phyloP scores from a whole-genome alignment of 129 eudicot species.

The Tanacetum coccineum region DNA sequence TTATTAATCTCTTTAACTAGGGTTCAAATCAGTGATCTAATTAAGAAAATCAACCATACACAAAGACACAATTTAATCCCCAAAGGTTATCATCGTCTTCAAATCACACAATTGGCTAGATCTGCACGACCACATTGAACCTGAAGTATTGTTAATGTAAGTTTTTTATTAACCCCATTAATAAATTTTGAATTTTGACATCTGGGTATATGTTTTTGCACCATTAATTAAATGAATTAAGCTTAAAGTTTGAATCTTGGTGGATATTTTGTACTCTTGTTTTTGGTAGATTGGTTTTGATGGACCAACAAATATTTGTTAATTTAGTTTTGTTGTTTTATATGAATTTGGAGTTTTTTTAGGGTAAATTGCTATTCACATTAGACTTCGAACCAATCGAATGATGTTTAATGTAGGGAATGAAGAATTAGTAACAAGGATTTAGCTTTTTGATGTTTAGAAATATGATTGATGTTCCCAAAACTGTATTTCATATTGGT shows the following conservation, averaged over 20 bases:
- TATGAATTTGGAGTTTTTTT: background rate
- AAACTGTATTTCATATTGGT: background rate
- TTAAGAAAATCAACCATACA: too few relatives aligned
- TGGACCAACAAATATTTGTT: background rate
- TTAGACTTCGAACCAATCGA: background rate
- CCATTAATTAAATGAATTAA: too few relatives aligned
- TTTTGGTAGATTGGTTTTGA: background rate
- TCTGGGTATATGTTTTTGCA: background rate
- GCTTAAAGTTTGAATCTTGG: background rate
- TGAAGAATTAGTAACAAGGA: background rate
- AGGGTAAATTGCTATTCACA: background rate
- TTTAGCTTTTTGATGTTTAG: background rate
- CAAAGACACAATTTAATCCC: too few relatives aligned
- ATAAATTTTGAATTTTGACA: background rate
- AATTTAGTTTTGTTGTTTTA: background rate
- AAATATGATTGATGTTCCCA: background rate
- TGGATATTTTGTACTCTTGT: background rate
- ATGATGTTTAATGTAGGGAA: conserved; percentile 2
- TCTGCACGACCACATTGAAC: too few relatives aligned
- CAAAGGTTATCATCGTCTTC: too few relatives aligned
- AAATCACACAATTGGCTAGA: too few relatives aligned
- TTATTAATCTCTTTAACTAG: too few relatives aligned
- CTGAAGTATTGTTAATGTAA: background rate
- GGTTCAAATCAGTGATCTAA: too few relatives aligned
- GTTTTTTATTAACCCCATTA: background rate